Evolutionary conservation across 768 basidiomycete species (phyloP).

Genomic region (Mycena alexandri): DNA sequence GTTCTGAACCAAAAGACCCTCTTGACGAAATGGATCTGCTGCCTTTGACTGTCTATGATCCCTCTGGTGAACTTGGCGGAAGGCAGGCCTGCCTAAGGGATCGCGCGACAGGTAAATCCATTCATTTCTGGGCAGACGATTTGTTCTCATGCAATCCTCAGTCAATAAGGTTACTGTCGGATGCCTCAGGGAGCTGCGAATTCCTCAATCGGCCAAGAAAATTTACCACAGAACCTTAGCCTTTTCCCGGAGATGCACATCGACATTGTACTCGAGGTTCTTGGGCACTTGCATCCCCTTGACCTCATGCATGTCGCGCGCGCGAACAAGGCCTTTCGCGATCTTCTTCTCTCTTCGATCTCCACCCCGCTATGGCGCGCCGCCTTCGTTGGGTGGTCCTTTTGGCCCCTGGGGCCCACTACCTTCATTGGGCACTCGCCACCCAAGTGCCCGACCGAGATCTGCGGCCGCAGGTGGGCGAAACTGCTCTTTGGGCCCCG

Average conservation of each 20-base stretch:
- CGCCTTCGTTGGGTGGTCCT: slow-evolving; percentile 27
- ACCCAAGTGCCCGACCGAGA: slow-evolving; percentile 39
- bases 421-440: slow-evolving; percentile 18
- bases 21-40: not conserved
- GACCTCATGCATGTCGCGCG: slow-evolving; percentile 52
- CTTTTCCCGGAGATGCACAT: slow-evolving; percentile 29
- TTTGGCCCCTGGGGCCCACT: no score
- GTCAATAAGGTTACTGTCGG: slow-evolving; percentile 29
- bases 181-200: slow-evolving; percentile 31
- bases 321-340: slow-evolving; percentile 44
- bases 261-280: slow-evolving; percentile 36
- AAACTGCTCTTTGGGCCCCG: slow-evolving; percentile 42
- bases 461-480: slow-evolving; percentile 42
- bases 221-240: slow-evolving; percentile 13
- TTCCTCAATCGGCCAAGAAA: not conserved
- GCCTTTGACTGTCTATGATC: not conserved
- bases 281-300: slow-evolving; percentile 48
- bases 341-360: slow-evolving; percentile 42
- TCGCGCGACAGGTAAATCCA: not conserved
- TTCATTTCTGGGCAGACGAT: not conserved
- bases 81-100: not conserved
- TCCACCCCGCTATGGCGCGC: slow-evolving; percentile 43
- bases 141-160: not conserved
- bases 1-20: not conserved
- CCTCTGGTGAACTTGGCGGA: slow-evolving; percentile 13